Evolutionary conservation across 2,329 filamentous ascomycete genomes (phyloP).

Genomic region (Aureobasidium musti): DNA sequence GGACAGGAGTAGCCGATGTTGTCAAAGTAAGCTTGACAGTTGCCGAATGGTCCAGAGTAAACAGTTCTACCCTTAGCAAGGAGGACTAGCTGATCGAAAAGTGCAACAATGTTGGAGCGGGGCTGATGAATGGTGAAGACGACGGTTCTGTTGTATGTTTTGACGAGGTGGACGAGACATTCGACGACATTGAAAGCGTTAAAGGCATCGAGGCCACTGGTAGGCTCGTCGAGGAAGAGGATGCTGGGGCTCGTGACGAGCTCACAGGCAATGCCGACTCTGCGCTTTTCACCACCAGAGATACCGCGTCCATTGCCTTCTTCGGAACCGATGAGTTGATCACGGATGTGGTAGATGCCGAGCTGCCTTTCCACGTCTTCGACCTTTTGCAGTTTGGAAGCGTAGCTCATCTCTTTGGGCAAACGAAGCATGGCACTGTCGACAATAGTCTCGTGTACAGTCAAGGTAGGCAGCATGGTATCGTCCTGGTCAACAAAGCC

Average conservation of each 20-base stretch:
- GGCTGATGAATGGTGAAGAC: constrained; percentile 99
- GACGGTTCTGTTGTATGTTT: constrained; percentile 94
- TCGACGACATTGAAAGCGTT: constrained; percentile 99
- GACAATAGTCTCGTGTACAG: constrained; percentile 95
- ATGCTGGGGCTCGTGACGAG: constrained; percentile 97
- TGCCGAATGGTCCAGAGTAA: constrained; percentile 86
- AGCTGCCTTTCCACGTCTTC: constrained; percentile 94
- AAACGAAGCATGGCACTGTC: constrained; percentile 89
- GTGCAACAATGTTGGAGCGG: constrained; percentile 93
- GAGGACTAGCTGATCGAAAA: constrained; percentile 92
- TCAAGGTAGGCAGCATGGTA: constrained; percentile 91
- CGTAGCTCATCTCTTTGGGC: constrained; percentile 84
- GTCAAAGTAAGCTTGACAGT: constrained; percentile 92
- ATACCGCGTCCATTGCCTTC: constrained; percentile 93
- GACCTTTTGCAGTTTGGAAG: constrained; percentile 87
- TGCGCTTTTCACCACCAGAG: constrained; percentile 92
- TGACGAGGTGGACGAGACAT: constrained; percentile 89
- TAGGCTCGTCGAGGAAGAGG: constrained; percentile 94
- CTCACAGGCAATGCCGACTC: constrained; percentile 96
- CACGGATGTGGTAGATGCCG: constrained; percentile 89
- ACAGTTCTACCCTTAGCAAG: constrained; percentile 87
- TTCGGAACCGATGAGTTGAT: constrained; percentile 94
- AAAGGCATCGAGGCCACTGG: constrained; percentile 91
- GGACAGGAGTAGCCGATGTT: constrained; percentile 89
- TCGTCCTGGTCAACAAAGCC: constrained; percentile 99